Evolutionary conservation across 2,329 filamentous ascomycete genomes (phyloP).

Genomic region (Cladophialophora carrionii): DNA sequence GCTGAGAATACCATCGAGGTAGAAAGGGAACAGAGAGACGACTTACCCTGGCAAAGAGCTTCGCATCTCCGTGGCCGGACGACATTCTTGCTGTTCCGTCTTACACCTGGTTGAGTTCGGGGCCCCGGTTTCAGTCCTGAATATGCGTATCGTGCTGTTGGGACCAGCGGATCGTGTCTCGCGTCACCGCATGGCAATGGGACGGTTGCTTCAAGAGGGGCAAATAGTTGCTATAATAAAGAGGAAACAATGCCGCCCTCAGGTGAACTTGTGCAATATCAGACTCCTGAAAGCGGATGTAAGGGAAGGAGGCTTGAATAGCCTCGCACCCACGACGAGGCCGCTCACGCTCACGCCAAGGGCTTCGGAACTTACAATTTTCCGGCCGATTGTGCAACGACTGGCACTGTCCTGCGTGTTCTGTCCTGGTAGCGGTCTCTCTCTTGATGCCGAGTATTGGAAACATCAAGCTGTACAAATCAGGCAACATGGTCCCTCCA

Average conservation of each 20-base stretch:
- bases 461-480: constrained; percentile 8
- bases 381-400: constrained; percentile 12
- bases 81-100: constrained; percentile 53
- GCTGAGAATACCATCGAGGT: constrained; percentile 23
- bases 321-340: background rate
- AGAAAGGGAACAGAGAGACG: constrained; percentile 25
- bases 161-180: constrained; percentile 3
- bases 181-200: constrained; percentile 5
- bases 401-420: background rate
- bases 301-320: constrained; percentile 1
- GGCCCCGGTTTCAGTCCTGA: constrained; percentile 5
- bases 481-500: constrained; percentile 44
- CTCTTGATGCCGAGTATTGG: background rate
- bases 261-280: constrained; percentile 1
- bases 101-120: background rate
- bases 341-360: constrained; percentile 7
- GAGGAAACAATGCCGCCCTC: background rate
- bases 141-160: background rate
- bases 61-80: constrained; percentile 86
- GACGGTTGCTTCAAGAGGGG: background rate
- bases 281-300: constrained; percentile 1
- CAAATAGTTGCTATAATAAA: background rate
- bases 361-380: constrained; percentile 8
- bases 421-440: background rate
- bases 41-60: constrained; percentile 96